Base-by-base conservation (phyloP, 73 alveolate species). In the Paramecium biaurelia region DNA sequence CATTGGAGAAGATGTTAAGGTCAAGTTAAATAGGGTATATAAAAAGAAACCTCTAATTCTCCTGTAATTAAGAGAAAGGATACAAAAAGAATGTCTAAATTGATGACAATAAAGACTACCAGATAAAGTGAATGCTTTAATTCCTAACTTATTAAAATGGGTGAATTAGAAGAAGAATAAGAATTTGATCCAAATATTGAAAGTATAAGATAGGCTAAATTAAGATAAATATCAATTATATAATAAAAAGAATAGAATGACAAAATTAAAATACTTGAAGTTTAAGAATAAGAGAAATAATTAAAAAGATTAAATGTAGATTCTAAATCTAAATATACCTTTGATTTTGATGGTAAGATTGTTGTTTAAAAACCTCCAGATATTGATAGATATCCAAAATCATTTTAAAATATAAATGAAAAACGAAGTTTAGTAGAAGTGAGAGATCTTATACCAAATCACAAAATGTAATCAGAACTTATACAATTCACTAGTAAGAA, bases 341-440 rank as follows among this genome's bases (percentile, higher is more conserved):
- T 24, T 45, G 90, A 79, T 79, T 79, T 20, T 42, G 90, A 79
- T 12, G 90, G 90, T 7, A 79, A 79, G 15, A 30, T 79, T 11
- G 74, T 79, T 4, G 72, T 79, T 2, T 23, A 79, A 24, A 79
- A 79, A 63, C 90, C 90, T 7, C 90, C 90, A 18, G 90, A 79
- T 45, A 79, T 79, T 12, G 90, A 79, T 38, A 79, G 47, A 79
- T 79, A 79, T 47, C 90, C 90, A 43, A 79, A 79, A 47, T 79
- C 90, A 30, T 23, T 42, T 18, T 41, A 79, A 45, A 38, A 79
- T 41, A 47, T 79, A 18, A 38, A 20, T 79, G 90, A 79, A 45
- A 79, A 79, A 47, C 28, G 76, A 23, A 79, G 49, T 79, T 24
- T 42, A 47, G 42, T 79, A 8, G 90, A 79, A 43, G 76, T 79